Conservation (phyloP, 208 protist species). For the Leishmania lainsoni region DNA sequence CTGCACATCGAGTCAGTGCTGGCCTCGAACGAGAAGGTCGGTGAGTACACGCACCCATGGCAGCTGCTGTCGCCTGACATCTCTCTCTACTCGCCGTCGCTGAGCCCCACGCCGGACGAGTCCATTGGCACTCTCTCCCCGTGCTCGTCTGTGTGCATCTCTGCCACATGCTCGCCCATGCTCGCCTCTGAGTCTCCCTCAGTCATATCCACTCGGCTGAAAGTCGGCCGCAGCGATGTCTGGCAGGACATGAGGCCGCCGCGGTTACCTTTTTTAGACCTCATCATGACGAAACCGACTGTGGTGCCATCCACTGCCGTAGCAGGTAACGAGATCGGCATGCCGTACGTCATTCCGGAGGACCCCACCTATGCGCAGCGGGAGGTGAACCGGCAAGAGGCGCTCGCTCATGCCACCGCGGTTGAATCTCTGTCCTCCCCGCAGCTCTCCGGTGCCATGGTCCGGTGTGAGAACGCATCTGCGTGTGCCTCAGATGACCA, state of each 20-base stretch:
- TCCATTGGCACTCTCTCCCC: conserved; percentile 34
- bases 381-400: conserved; percentile 18
- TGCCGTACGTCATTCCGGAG: conserved; percentile 28
- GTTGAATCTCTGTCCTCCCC: conserved; percentile 13
- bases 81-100: conserved; percentile 30
- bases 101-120: conserved; percentile 12
- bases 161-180: conserved; percentile 7
- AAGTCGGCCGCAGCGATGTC: not conserved
- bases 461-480: not conserved
- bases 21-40: not conserved
- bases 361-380: conserved; percentile 27
- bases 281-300: conserved; percentile 30
- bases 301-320: conserved; percentile 22
- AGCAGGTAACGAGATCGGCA: conserved; percentile 19
- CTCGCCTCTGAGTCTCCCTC: not conserved
- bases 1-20: conserved; percentile 19
- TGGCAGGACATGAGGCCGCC: conserved; percentile 26
- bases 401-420: conserved; percentile 1
- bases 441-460: conserved; percentile 19
- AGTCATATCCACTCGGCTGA: not conserved
- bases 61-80: conserved; percentile 23
- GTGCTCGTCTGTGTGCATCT: conserved; percentile 23
- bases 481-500: not conserved
- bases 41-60: conserved; percentile 20
- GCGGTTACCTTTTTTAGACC: conserved; percentile 28